Conservation (phyloP, 176 grass and related monocot genomes). For the Chrysopogon serrulatus region DNA sequence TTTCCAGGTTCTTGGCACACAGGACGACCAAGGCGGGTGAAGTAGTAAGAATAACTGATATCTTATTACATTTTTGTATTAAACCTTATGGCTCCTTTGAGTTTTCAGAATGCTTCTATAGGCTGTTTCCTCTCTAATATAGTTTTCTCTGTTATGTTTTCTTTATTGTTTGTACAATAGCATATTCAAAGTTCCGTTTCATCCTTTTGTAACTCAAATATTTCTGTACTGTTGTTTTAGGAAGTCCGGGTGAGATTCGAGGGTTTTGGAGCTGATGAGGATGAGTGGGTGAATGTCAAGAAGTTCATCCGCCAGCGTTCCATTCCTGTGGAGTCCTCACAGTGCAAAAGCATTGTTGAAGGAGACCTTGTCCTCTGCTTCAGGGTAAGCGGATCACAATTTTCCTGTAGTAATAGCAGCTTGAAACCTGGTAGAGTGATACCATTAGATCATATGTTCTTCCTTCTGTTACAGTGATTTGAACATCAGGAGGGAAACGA, state of each 20-base stretch:
- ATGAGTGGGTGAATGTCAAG: conserved; percentile 96
- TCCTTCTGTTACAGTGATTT: not conserved
- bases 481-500: conserved; percentile 61
- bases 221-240: conserved; percentile 38
- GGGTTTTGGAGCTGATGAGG: conserved; percentile 85
- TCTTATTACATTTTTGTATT: not conserved
- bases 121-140: not conserved
- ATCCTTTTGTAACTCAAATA: not conserved
- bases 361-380: conserved; percentile 96
- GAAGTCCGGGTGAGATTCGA: conserved; percentile 88
- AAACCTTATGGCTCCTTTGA: not conserved
- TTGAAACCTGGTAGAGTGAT: not conserved
- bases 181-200: not conserved
- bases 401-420: not conserved
- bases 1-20: conserved; percentile 68
- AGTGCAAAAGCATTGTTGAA: conserved; percentile 53
- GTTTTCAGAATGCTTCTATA: conserved; percentile 9
- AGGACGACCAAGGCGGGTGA: conserved; percentile 60
- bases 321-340: conserved; percentile 80
- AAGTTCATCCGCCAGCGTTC: conserved; percentile 72
- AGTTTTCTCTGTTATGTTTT: conserved; percentile 2
- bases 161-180: not conserved
- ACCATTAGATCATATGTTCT: not conserved
- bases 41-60: conserved; percentile 46
- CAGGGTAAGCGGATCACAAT: conserved; percentile 27